A percentile compares a stretch with the other conserved stretches of the same genome.
These are phyloP conservation scores for Aspergillus tubingensis DNA, from an alignment of 2,329 filamentous ascomycete genomes.

Conservation along the genomic window DNA sequence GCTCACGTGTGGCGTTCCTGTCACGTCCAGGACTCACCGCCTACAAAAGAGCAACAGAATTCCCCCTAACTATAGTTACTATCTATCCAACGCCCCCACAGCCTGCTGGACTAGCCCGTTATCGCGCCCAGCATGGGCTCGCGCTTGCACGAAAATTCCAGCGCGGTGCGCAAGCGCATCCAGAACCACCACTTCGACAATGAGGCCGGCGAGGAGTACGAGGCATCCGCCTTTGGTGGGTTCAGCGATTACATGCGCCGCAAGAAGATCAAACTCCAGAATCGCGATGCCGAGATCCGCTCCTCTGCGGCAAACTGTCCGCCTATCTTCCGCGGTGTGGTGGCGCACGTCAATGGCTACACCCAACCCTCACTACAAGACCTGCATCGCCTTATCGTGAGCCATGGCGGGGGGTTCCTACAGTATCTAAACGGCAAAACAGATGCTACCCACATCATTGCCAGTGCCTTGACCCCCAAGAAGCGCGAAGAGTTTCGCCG, in stretches of 20 bases:
- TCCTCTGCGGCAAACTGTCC: conserved; percentile 69
- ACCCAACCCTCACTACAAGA: conserved; percentile 91
- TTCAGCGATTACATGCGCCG: conserved; percentile 90
- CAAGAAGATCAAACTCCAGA: conserved; percentile 97
- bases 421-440: conserved; percentile 96
- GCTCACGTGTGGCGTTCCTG: too few relatives aligned
- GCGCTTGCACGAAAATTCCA: conserved; percentile 61
- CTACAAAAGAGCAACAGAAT: too few relatives aligned
- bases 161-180: conserved; percentile 63
- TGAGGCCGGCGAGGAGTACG: conserved; percentile 89
- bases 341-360: conserved; percentile 91
- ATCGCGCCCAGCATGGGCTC: conserved; percentile 58
- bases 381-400: conserved; percentile 83
- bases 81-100: too few relatives aligned
- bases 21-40: too few relatives aligned
- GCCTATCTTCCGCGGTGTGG: conserved; percentile 84
- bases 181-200: conserved; percentile 72
- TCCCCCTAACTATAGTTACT: too few relatives aligned
- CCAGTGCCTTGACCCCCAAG: conserved; percentile 85
- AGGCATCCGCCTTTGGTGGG: conserved; percentile 80
- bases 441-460: conserved; percentile 92
- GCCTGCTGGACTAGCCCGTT: too few relatives aligned
- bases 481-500: conserved; percentile 84
- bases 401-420: conserved; percentile 90
- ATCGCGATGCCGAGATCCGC: conserved; percentile 81